A percentile compares a stretch with the other conserved stretches of the same genome.
Evolutionary conservation across 2,329 filamentous ascomycete genomes (phyloP).

Genomic region (Exophiala alcalophila): DNA sequence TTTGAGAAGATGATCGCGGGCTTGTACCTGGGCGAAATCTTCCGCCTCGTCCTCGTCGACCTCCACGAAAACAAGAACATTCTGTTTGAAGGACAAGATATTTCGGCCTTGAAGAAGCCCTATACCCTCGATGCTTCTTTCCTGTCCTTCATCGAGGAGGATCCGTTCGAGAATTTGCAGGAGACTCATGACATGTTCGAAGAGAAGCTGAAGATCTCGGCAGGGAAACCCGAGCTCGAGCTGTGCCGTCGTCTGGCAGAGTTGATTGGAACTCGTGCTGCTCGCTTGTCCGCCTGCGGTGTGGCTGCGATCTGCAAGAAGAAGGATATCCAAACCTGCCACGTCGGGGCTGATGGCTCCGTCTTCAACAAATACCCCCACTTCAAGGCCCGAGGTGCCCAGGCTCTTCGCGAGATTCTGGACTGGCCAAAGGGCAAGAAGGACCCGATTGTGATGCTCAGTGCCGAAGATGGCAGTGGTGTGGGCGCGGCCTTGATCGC

Average conservation of each 20-base stretch:
- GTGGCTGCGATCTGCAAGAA: conserved; percentile 96
- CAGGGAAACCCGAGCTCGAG: conserved; percentile 77
- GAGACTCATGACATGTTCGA: conserved; percentile 83
- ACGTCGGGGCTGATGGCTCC: conserved; percentile 93
- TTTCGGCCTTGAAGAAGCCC: conserved; percentile 73
- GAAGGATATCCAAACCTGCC: conserved; percentile 82
- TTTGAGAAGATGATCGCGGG: conserved; percentile 99
- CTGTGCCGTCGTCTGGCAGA: conserved; percentile 85
- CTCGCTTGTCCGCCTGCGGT: conserved; percentile 88
- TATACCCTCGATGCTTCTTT: conserved; percentile 93
- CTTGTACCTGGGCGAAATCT: conserved; percentile 90
- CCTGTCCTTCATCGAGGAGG: conserved; percentile 88
- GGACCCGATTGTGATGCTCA: conserved; percentile 81
- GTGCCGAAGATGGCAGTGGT: conserved; percentile 92
- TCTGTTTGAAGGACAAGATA: conserved; percentile 82
- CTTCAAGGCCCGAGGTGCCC: conserved; percentile 89
- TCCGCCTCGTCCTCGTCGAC: conserved; percentile 82
- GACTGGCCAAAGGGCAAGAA: conserved; percentile 80
- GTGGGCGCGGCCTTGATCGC: conserved; percentile 97
- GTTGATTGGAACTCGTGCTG: conserved; percentile 90
- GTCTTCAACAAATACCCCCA: conserved; percentile 99
- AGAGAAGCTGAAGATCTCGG: conserved; percentile 67
- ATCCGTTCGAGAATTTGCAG: conserved; percentile 90
- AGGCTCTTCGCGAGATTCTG: conserved; percentile 88
- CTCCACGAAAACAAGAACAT: conserved; percentile 74